Base-by-base conservation (phyloP, 1,284 basidiomycete species). In the Pseudozyma thailandica region DNA sequence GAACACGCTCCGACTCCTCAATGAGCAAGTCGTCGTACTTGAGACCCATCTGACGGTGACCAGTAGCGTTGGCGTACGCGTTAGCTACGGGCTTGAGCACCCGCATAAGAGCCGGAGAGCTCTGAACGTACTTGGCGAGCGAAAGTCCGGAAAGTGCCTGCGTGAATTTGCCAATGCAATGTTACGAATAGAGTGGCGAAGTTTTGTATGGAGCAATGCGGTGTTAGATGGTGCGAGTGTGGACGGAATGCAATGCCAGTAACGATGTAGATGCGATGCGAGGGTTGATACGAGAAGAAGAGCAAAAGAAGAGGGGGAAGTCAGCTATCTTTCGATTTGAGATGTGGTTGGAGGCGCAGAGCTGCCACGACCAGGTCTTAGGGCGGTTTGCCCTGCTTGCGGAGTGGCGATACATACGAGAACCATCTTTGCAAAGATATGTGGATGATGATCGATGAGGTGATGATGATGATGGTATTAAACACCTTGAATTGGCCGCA, bases 11-110 rank as follows among this genome's bases (percentile, higher is more conserved):
- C 63, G 89, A 88, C 86, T 98, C 95, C 85, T 97, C 94, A 61
- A 91, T 86, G 72, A 98, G 86, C 78, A 98, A 88, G 87, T 98
- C 95, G 84, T 98, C 95, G 85, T 96, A 96, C 82, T 89, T 90
- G 84, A 97, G 89, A 77, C 95, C 95, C 83, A 92, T 87, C 84
- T 90, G 88, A 78, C 94, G 89, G 87, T 95, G 92, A 42, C 94
- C 94, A 41, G 90, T 85, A 53, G 90, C 85, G 82, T 91, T 84
- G 75, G 90, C 91, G 84, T 96, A 98, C 86, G 91, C 91, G 79
- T 88, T 87, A 13, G 94, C 92, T 63, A 97, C 72, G 56, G 94
- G 93, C 77, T 89, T 89, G 74, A 96, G 77, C 84, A 88, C 86
- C 60, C 85, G 86, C 80, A 86, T 86, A 55, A 94, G 87, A 43